These are phyloP conservation scores for Fusarium anthophilum DNA, from an alignment of 2,329 filamentous ascomycete genomes.

Conservation along the genomic window DNA sequence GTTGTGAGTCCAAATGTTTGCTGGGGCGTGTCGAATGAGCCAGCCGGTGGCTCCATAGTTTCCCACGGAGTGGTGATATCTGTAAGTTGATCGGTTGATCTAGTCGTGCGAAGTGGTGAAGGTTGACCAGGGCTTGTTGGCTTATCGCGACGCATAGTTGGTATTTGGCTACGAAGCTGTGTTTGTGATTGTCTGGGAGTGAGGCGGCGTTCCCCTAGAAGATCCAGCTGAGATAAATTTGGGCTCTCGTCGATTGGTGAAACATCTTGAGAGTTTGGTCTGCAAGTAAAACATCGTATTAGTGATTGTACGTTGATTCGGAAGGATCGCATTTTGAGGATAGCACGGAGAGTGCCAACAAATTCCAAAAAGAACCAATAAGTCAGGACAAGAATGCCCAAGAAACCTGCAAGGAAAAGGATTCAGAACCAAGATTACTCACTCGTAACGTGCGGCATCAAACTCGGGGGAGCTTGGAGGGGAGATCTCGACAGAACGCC, in stretches of 20 bases:
- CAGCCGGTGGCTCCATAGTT: not conserved
- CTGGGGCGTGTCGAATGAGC: slow-evolving; percentile 5
- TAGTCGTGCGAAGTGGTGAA: slow-evolving; percentile 51
- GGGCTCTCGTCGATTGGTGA: slow-evolving; percentile 62
- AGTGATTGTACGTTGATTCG: slow-evolving; percentile 23
- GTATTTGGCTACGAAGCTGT: slow-evolving; percentile 55
- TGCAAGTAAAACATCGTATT: slow-evolving; percentile 40
- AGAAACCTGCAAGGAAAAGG: slow-evolving; percentile 11
- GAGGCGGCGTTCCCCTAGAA: slow-evolving; percentile 26
- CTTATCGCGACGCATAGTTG: slow-evolving; percentile 62
- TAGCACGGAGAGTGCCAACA: not conserved
- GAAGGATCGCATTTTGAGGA: slow-evolving; percentile 21
- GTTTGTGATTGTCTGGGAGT: slow-evolving; percentile 26
- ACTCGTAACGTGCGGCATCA: slow-evolving; percentile 50
- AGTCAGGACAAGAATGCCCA: slow-evolving; percentile 18
- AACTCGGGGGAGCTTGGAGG: slow-evolving; percentile 67
- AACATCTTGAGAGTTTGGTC: slow-evolving; percentile 51
- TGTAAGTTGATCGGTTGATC: slow-evolving; percentile 39
- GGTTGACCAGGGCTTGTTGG: slow-evolving; percentile 55
- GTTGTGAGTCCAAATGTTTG: slow-evolving; percentile 40
- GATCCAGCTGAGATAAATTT: slow-evolving; percentile 48
- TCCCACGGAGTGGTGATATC: slow-evolving; percentile 38
- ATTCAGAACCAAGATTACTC: slow-evolving; percentile 45
- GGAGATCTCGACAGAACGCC: slow-evolving; percentile 55
- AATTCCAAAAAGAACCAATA: not conserved